Percentiles rank a stretch among this genome's conserved stretches.
Conservation (phyloP, 257 asterid species). For the Sherardia arvensis region DNA sequence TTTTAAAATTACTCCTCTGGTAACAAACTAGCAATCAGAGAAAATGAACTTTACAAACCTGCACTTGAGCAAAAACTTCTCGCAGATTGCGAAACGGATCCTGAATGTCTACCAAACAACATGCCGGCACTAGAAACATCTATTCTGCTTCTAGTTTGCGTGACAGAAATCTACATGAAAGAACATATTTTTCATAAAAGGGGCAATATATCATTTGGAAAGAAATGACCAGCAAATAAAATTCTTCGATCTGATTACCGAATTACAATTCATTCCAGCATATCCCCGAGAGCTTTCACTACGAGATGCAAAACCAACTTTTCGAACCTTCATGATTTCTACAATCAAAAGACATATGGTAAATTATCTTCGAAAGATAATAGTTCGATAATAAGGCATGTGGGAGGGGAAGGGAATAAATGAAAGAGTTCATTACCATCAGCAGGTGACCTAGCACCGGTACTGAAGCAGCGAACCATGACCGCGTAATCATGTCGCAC, state of each 20-base stretch:
- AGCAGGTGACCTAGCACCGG: conserved; percentile 37
- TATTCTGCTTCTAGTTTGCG: conserved; percentile 26
- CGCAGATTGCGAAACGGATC: conserved; percentile 29
- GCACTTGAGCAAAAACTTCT: conserved; percentile 56
- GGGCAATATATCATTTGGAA: neutral
- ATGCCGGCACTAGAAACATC: conserved; percentile 33
- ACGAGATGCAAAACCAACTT: conserved; percentile 26
- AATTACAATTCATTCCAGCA: conserved; percentile 20
- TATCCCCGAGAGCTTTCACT: conserved; percentile 16
- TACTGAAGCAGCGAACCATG: conserved; percentile 39
- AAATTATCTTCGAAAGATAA: conserved; percentile 1
- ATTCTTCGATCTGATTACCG: conserved; percentile 13
- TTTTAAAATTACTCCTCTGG: neutral
- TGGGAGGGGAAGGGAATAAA: conserved; percentile 1
- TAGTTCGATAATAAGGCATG: conserved; percentile 12
- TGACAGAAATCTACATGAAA: conserved; percentile 35
- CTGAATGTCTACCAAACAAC: conserved; percentile 35
- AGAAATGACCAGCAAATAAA: conserved; percentile 6
- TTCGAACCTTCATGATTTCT: conserved; percentile 34
- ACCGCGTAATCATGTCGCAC: conserved; percentile 39
- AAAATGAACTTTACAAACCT: conserved; percentile 27
- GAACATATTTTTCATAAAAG: conserved; percentile 5
- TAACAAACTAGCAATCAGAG: no score
- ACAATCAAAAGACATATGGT: conserved; percentile 6
- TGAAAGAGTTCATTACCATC: conserved; percentile 30